Percentiles rank a stretch among this genome's conserved stretches.
phyloP scores from a whole-genome alignment of 2,329 filamentous ascomycete species.

The Phaeosphaeriaceae sp. region DNA sequence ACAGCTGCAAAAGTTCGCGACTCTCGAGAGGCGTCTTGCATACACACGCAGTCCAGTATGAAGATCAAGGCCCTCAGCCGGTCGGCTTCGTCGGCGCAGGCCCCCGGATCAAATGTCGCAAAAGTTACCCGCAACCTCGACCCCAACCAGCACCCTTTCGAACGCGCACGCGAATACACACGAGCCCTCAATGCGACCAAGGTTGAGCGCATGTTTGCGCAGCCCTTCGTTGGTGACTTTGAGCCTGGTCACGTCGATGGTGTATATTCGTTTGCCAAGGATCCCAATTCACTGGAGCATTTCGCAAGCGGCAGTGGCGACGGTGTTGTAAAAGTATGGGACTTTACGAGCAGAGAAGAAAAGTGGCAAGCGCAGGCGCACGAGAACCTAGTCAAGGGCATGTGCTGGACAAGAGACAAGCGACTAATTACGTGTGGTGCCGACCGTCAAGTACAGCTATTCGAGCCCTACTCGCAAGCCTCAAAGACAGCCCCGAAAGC shows the following conservation, averaged over 20 bases:
- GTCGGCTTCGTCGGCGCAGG: conserved; percentile 69
- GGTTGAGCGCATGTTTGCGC: conserved; percentile 89
- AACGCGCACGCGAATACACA: conserved; percentile 86
- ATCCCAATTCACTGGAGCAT: conserved; percentile 56
- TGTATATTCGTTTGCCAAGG: conserved; percentile 59
- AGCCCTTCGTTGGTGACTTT: conserved; percentile 85
- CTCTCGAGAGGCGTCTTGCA: neutral
- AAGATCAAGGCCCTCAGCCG: conserved; percentile 69
- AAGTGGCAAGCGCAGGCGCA: conserved; percentile 83
- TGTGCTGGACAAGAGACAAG: conserved; percentile 86
- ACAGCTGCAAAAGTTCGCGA: conserved; percentile 28
- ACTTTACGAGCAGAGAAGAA: conserved; percentile 75
- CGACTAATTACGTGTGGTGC: conserved; percentile 87
- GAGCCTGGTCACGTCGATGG: conserved; percentile 93
- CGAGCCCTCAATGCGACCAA: conserved; percentile 85
- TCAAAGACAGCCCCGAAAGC: conserved; percentile 75
- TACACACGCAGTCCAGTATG: conserved; percentile 37
- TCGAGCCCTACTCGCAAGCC: conserved; percentile 82
- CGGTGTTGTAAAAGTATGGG: conserved; percentile 93
- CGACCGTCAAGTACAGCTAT: conserved; percentile 88
- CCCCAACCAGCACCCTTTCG: conserved; percentile 87
- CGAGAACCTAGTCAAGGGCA: conserved; percentile 90
- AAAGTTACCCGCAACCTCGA: conserved; percentile 77
- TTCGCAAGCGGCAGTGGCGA: conserved; percentile 65
- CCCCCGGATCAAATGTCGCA: conserved; percentile 70